Base-by-base conservation (phyloP, 768 basidiomycete genomes). In the Boletus rubroflammeus region DNA sequence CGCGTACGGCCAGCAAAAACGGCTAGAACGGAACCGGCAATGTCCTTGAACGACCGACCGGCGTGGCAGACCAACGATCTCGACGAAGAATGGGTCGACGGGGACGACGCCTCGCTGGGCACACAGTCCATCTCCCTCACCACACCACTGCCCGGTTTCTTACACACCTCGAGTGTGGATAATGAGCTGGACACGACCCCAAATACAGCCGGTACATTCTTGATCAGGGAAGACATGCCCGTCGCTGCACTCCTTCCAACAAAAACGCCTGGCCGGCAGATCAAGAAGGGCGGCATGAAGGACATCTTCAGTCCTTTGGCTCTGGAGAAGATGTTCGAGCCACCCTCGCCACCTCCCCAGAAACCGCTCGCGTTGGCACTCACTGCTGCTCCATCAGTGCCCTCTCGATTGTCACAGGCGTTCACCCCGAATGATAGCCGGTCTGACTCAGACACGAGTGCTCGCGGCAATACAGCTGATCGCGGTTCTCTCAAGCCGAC, bases 251-350 rank as follows among this genome's bases (percentile, higher is more conserved):
- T 88, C 40, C 68, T 87, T 17, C 83, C 84, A 47, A 85, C 84
- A 47, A 85, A 82, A 64, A 87, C 87, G 10, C 86, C 87, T 9
- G 84, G 81, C 23, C 74, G 75, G 40, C 72, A 72, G 41, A 71
- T 58, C 32, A 83, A 83, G 67, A 85, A 83, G 55, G 73, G 75
- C n/a, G 62, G 74, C 36, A 79, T 85, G 43, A 92, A 88, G 71
- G 84, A 89, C 70, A 83, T 98, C 66, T 98, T 98, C 75, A 91
- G 86, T 51, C 92, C 93, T 0, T 68, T 93, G 50, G 85, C 87
- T 25, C 77, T 97, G 9, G 93, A 97, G 71, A 81, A 80, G 51
- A 93, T 97, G 90, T 97, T 96, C 60, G 90, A 95, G 57, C 94
- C 94, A 8, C 94, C 94, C 1, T 90, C 92, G 7, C 91, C 91